Evolutionary conservation across 1,284 basidiomycete species (phyloP).

Genomic region (Veloporphyrellus conicus): DNA sequence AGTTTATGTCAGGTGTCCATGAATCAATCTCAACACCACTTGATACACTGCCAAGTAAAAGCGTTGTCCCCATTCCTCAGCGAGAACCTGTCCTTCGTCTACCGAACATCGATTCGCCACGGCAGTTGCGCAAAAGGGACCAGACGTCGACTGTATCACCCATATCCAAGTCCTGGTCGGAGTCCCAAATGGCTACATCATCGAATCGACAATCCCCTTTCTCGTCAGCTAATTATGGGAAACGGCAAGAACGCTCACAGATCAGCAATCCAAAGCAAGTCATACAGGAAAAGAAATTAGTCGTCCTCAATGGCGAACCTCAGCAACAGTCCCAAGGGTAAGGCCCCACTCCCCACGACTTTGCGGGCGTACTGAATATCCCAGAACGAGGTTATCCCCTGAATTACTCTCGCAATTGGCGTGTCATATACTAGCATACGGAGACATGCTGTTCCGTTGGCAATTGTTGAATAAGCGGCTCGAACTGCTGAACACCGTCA

Average conservation of each 20-base stretch:
- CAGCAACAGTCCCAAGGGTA: conserved; percentile 14
- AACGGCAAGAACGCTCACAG: conserved; percentile 40
- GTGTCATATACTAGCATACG: conserved; percentile 65
- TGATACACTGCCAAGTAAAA: conserved; percentile 20
- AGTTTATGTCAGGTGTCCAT: conserved; percentile 56
- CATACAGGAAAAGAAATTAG: conserved; percentile 36
- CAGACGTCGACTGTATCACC: conserved; percentile 31
- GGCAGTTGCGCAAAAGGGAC: conserved; percentile 25
- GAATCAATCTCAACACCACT: conserved; percentile 46
- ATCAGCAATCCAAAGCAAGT: conserved; percentile 26
- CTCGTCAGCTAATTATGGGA: conserved; percentile 37
- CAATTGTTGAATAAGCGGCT: conserved; percentile 62
- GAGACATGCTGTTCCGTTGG: conserved; percentile 71
- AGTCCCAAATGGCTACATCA: conserved; percentile 31
- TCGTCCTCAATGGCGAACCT: conserved; percentile 32
- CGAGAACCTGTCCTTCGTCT: conserved; percentile 25
- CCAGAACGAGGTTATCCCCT: conserved; percentile 14
- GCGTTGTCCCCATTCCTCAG: conserved; percentile 31
- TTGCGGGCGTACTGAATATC: background rate
- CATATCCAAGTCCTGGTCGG: conserved; percentile 56
- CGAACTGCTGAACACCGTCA: conserved; percentile 64
- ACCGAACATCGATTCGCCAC: conserved; percentile 23
- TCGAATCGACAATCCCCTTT: conserved; percentile 37
- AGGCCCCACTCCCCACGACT: background rate
- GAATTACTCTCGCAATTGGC: conserved; percentile 44